Conservation (phyloP, 495 filamentous ascomycete genomes). For the Bacidia gigantensis region DNA sequence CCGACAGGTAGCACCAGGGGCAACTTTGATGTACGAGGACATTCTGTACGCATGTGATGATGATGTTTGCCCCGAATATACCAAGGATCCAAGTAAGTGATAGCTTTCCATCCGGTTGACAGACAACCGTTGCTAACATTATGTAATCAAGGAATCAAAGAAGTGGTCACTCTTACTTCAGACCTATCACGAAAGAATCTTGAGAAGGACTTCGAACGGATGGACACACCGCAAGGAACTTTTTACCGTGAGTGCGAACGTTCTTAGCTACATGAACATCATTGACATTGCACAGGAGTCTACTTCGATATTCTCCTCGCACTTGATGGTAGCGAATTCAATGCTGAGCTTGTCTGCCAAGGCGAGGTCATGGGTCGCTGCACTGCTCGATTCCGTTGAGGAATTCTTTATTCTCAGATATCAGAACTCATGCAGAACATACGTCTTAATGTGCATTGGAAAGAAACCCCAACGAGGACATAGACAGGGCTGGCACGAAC, state of each 20-base stretch:
- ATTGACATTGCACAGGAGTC: slow-evolving; percentile 20
- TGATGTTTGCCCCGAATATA: slow-evolving; percentile 96
- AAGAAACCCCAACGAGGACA: background rate
- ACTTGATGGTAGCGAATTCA: slow-evolving; percentile 93
- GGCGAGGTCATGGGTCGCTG: slow-evolving; percentile 98
- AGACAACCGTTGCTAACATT: background rate
- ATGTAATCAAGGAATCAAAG: slow-evolving; percentile 70
- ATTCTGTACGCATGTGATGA: slow-evolving; percentile 97
- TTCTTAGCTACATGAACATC: background rate
- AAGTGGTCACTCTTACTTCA: slow-evolving; percentile 93
- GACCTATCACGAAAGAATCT: slow-evolving; percentile 96
- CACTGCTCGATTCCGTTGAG: slow-evolving; percentile 63
- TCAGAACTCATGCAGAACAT: too few relatives aligned
- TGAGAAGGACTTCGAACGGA: slow-evolving; percentile 97
- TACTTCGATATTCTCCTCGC: slow-evolving; percentile 83
- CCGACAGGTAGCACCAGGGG: slow-evolving; percentile 91
- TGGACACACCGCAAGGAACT: slow-evolving; percentile 97
- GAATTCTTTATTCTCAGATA: background rate
- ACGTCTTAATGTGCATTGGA: too few relatives aligned
- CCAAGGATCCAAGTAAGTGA: slow-evolving; percentile 93
- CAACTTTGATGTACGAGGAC: slow-evolving; percentile 98
- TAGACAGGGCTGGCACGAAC: background rate
- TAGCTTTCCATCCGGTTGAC: background rate
- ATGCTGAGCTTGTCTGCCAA: slow-evolving; percentile 93
- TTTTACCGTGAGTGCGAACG: slow-evolving; percentile 56